These are phyloP conservation scores for Lotmaria passim DNA, from an alignment of 208 protist genomes.

Conservation along the genomic window DNA sequence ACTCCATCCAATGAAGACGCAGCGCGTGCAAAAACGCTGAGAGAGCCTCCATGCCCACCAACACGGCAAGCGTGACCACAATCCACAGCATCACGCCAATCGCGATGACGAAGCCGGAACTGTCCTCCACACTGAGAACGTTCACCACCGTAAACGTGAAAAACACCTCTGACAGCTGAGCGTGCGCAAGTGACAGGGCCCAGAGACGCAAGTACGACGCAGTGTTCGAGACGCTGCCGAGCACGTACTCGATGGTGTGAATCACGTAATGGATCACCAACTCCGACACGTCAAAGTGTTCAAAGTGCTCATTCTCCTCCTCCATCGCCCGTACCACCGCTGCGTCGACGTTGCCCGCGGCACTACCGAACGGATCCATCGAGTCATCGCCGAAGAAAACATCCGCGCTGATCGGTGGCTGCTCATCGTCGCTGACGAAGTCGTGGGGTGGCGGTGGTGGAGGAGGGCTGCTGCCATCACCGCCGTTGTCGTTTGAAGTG, in stretches of 20 bases:
- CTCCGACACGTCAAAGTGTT: conserved; percentile 93
- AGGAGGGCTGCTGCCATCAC: too few species aligned
- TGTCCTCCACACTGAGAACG: conserved; percentile 53
- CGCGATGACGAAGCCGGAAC: conserved; percentile 72
- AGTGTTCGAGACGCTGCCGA: conserved; percentile 99
- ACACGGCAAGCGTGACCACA: conserved; percentile 94
- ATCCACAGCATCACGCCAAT: conserved; percentile 94
- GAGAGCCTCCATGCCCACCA: conserved; percentile 98
- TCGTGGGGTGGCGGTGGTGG: neutral
- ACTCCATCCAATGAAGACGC: conserved; percentile 97
- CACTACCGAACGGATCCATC: conserved; percentile 9
- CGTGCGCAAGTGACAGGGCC: conserved; percentile 99
- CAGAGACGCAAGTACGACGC: conserved; percentile 99
- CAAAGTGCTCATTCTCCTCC: conserved; percentile 39
- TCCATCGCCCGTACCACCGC: conserved; percentile 5
- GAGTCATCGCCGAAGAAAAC: conserved; percentile 26
- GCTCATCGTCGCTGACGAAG: conserved; percentile 32
- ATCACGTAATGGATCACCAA: conserved; percentile 98
- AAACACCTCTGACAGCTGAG: conserved; percentile 95
- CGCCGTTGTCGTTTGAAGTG: neutral
- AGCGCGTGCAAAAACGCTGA: conserved; percentile 99
- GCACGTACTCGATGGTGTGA: conserved; percentile 99
- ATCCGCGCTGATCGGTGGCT: neutral
- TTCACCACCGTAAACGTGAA: conserved; percentile 78
- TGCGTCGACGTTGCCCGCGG: neutral